Base-by-base conservation (phyloP, 179 eudicot genomes). In the Silene coronaria region DNA sequence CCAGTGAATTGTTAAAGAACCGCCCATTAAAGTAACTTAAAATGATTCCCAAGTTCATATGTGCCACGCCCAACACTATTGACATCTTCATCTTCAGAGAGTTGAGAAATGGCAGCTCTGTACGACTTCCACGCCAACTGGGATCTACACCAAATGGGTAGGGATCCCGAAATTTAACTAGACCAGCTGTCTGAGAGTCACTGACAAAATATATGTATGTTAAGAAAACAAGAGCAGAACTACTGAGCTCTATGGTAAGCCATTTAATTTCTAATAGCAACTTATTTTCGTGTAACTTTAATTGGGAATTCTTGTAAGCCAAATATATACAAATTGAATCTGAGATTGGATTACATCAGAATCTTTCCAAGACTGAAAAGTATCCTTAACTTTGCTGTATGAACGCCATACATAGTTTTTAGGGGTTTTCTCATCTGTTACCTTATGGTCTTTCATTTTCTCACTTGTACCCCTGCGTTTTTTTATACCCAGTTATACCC, bases 81-180 rank as follows among this genome's bases (percentile, higher is more conserved):
- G 98, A 94, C 98, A 94, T 92, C 86, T 94, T 94, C 98, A 94
- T 94, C 84, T 94, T 94, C 60, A 94, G 85, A 60, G 98, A 94
- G 83, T 94, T 94, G 80, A 94, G 80, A 76, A 94, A 92, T 66
- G 98, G 98, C 71, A 94, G 96, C 86, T 94, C 98, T 6, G 97
- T 48, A 67, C 98, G 97, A 78, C 98, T 92, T 83, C 98, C 98
- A 80, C 91, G 88, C 98, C 98, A 94, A 77, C 95, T 95, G 77
- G 99, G 97, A 83, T 95, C 99, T 27, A 95, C 97, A 79, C 99
- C 99, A 87, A 95, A 95, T 61, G 99, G 97, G 83, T 95, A 95
- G 34, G 99, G 85, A 81, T 87, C 99, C 72, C 90, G 84, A 71
- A 80, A 84, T 84, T 92, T 92, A 77, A 92, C 76, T 77, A 95